Percentiles rank a stretch among this genome's conserved stretches.
Conservation (phyloP, 2,329 filamentous ascomycete species). For the Talaromyces sp. region DNA sequence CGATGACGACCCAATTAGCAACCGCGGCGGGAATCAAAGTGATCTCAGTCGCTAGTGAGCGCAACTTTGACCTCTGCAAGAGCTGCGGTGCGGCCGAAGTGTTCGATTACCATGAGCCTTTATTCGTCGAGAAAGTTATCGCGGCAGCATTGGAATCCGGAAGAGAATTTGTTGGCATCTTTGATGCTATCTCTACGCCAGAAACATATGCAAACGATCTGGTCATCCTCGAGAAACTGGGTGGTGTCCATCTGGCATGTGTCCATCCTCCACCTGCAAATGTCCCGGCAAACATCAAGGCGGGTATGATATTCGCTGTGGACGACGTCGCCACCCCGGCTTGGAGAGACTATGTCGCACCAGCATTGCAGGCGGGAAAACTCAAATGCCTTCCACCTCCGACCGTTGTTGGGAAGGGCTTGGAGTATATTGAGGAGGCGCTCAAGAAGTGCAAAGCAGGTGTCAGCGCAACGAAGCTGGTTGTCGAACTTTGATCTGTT, state of each 20-base stretch:
- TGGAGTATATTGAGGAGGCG: conserved; percentile 38
- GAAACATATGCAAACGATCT: conserved; percentile 15
- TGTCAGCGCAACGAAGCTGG: conserved; percentile 42
- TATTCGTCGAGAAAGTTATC: conserved; percentile 23
- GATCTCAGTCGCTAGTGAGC: conserved; percentile 33
- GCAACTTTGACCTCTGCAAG: conserved; percentile 34
- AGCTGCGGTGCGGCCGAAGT: conserved; percentile 43
- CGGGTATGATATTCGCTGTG: conserved; percentile 18
- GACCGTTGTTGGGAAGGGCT: conserved; percentile 39
- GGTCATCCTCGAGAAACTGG: conserved; percentile 1
- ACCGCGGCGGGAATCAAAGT: conserved; percentile 41
- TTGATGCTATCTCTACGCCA: conserved; percentile 17
- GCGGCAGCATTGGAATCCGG: conserved; percentile 17
- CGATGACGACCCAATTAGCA: conserved; percentile 45
- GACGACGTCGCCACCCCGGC: conserved; percentile 28
- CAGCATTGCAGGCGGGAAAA: conserved; percentile 30
- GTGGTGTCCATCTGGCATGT: conserved; percentile 9
- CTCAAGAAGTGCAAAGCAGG: conserved; percentile 39
- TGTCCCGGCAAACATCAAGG: conserved; percentile 15
- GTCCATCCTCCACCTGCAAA: conserved; percentile 17
- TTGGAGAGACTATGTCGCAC: conserved; percentile 31
- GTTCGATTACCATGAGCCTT: conserved; percentile 43
- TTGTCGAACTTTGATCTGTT: conserved; percentile 27
- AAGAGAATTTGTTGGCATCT: conserved; percentile 23
- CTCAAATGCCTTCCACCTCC: conserved; percentile 37